Base-by-base conservation (phyloP, 2,329 filamentous ascomycete species). In the Cytospora leucostoma region DNA sequence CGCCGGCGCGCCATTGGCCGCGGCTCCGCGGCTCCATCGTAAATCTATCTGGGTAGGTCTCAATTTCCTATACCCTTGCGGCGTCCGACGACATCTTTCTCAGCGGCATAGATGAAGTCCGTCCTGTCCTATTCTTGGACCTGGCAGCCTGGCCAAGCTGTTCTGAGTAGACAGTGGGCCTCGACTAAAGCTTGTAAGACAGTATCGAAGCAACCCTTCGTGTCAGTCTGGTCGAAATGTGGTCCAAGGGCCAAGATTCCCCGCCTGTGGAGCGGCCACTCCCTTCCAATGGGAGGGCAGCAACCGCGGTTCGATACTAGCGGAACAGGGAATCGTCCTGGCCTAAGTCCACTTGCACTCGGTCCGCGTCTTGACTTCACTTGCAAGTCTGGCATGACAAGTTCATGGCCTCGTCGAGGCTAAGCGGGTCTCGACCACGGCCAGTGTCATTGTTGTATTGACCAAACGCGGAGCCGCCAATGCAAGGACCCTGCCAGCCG, bases 281-380 rank as follows among this genome's bases (percentile, higher is more conserved):
- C 27, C 51, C 47, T 55, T 50, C 62, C 62, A 61, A 61, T 64
- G 35, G 54, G 53, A 61, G 49, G 58, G 12, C 49, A 34, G 49
- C 44, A 53, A 35, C 58, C 58, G 58, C 19, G 51, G 62, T 49
- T 53, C 52, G 52, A 21, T 57, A 61, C 21, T 8, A 35, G 12
- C 44, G 44, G 44, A 27, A 55, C 51, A 50, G 40, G 59, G 51
- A 40, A 15, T 49, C 32, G 34, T 33, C 53, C 32, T 40, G 53
- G 44, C 34, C 59, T 38, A 61, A 34, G 13, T 34, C 59, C 59
- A 61, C 51, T 61, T 44, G 51, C 38, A 61, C 40, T 51, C 59
- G 51, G 59, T 54, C 49, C 55, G 54, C 33, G 37, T 49, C 50
- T 53, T 32, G 40, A 52, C 49, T 35, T 35, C 21, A 54, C 58